A percentile compares a stretch with the other conserved stretches of the same genome.
Conservation (phyloP, 2,329 filamentous ascomycete genomes). For the Colletotrichum lupini region DNA sequence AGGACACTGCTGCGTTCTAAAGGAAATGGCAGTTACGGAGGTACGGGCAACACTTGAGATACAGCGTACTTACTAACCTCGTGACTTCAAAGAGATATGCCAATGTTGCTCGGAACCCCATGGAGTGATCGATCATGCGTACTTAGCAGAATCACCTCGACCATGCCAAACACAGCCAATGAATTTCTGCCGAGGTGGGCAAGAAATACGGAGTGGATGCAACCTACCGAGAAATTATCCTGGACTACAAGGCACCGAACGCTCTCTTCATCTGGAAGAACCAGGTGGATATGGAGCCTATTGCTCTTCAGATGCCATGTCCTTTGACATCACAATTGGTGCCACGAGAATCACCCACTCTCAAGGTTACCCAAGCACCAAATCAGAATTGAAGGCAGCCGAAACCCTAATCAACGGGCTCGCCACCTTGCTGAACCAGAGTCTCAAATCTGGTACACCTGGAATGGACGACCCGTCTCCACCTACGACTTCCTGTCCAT, state of each 20-base stretch:
- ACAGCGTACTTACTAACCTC: not conserved
- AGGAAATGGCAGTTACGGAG: no score
- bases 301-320: not conserved
- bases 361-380: not conserved
- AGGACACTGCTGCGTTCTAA: not conserved
- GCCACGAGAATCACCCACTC: not conserved
- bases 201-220: not conserved
- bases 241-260: not conserved
- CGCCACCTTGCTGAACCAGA: not conserved
- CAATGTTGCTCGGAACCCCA: not conserved
- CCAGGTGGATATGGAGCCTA: fast-evolving
- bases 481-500: not conserved
- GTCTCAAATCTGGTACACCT: no score
- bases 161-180: not conserved
- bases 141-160: not conserved
- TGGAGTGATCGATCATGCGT: not conserved
- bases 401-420: not conserved
- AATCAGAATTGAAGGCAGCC: not conserved
- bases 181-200: not conserved
- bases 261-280: not conserved
- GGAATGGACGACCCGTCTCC: not conserved
- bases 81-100: not conserved
- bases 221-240: not conserved
- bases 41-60: not conserved
- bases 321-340: not conserved